Evolutionary conservation across 176 grass and related monocot genomes (phyloP), one percentile per base, ranked within the genome.

Genomic region (Ensete ventricosum): DNA sequence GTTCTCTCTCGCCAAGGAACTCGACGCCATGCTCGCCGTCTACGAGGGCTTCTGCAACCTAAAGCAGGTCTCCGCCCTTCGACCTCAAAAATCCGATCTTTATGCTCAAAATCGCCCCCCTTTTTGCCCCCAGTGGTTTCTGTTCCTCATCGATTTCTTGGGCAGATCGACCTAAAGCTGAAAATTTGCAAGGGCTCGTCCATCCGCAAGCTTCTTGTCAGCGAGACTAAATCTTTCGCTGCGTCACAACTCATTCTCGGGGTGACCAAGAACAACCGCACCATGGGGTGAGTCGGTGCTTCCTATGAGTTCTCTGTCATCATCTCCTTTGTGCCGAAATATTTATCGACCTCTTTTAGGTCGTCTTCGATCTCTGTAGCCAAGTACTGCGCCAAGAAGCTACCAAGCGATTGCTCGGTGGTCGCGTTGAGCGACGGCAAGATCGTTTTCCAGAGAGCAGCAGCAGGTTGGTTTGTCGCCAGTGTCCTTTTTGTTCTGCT

Each of bases 171-270:
- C 72, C 82, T 99, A 2, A 99, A 91, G 78, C 66, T 99, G 50
- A 95, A 99, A 80, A 87, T 99, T 82, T 99, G 91, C 83, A 99
- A 84, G 85, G 91, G 84, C 23, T 86, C 89, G 0, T 99, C 96
- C 8, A 80, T 89, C 9, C 84, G 91, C 53, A 94, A 85, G 58
- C 81, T 87, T 62, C 77, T 99, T 14, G 91, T 91, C 72, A 77
- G 90, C 25, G 96, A 99, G 82, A 88, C 86, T 50, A 88, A 1
- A 26, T 63, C 86, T 62, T 81, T 91, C 19, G 85, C 78, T 66
- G 91, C 88, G 10, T 88, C 96, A 73, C 87, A 84, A 49, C 53
- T 99, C 70, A 83, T 99, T 72, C 75, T 99, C 22, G 96, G 96
- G 70, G 79, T 85, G 50, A 51, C 82, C 72, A 91, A 91, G 69